These are phyloP conservation scores for Neurospora tetrasperma DNA, from an alignment of 495 filamentous ascomycete species.

Conservation along the genomic window DNA sequence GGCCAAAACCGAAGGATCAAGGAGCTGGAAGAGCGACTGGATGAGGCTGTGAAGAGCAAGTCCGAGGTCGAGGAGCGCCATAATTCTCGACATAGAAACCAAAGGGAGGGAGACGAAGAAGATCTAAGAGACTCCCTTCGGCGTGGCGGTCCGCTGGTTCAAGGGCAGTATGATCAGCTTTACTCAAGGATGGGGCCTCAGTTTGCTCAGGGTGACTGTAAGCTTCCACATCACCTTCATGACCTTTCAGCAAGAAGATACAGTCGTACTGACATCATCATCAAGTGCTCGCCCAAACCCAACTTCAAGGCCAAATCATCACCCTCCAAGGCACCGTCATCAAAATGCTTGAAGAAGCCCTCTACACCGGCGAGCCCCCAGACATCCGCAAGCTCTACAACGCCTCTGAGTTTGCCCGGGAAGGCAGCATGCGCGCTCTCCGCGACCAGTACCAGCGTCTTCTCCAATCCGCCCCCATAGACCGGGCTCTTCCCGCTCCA, in stretches of 20 bases:
- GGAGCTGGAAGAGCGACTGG: constrained; percentile 27
- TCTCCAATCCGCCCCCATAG: constrained; percentile 7
- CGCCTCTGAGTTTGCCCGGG: constrained; percentile 26
- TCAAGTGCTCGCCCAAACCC: constrained; percentile 26
- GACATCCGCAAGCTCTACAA: constrained; percentile 22
- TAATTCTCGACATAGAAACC: neutral
- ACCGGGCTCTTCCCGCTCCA: neutral
- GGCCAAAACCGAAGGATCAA: constrained; percentile 23
- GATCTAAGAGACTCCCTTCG: constrained; percentile 21
- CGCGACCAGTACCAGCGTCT: constrained; percentile 27
- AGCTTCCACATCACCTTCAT: neutral
- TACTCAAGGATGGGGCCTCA: constrained; percentile 16
- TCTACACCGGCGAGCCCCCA: constrained; percentile 16
- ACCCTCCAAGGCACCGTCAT: constrained; percentile 25
- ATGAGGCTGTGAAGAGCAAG: constrained; percentile 14
- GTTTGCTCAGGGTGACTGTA: constrained; percentile 28
- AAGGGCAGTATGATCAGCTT: constrained; percentile 21
- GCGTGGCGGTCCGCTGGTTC: constrained; percentile 17
- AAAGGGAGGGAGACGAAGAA: neutral
- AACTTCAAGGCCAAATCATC: constrained; percentile 28
- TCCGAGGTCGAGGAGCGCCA: constrained; percentile 9
- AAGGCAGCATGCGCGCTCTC: constrained; percentile 25
- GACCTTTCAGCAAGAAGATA: neutral
- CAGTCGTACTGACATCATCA: neutral
- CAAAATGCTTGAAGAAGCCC: constrained; percentile 22